Conservation (phyloP, 2,329 filamentous ascomycete genomes). For the Neurospora crassa region DNA sequence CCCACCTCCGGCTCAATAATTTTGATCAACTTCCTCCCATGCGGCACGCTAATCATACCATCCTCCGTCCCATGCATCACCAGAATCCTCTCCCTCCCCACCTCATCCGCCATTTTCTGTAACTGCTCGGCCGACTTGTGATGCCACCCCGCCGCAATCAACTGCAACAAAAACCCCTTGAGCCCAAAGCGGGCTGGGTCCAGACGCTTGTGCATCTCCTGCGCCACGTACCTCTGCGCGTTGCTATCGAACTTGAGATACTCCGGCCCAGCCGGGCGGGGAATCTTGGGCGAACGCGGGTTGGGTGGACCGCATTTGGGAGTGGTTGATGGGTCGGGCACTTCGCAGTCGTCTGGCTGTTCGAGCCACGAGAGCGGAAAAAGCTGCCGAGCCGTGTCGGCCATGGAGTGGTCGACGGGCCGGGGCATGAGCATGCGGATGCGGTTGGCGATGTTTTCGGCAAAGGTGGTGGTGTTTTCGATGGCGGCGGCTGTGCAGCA, state of each 20-base stretch:
- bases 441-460: conserved; percentile 53
- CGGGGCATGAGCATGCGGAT: conserved; percentile 58
- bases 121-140: conserved; percentile 62
- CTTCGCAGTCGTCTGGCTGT: conserved; percentile 45
- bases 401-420: conserved; percentile 55
- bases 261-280: not conserved
- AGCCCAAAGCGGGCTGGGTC: conserved; percentile 51
- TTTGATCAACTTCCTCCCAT: conserved; percentile 59
- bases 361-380: conserved; percentile 57
- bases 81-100: conserved; percentile 66
- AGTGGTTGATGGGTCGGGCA: conserved; percentile 37
- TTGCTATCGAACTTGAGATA: conserved; percentile 54
- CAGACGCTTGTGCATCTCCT: conserved; percentile 63
- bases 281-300: conserved; percentile 7
- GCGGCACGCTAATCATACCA: conserved; percentile 65
- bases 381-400: conserved; percentile 53
- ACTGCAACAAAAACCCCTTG: conserved; percentile 65
- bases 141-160: conserved; percentile 72
- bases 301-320: conserved; percentile 24
- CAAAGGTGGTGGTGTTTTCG: conserved; percentile 50
- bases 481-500: conserved; percentile 52
- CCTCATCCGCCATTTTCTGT: conserved; percentile 50
- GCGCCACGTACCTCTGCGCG: conserved; percentile 72
- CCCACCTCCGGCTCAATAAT: conserved; percentile 52
- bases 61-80: conserved; percentile 70